Percentiles rank a stretch among this genome's conserved stretches.
These are phyloP conservation scores for Aureococcus anophagefferens DNA, from an alignment of 108 stramenopile genomes.

Conservation along the genomic window DNA sequence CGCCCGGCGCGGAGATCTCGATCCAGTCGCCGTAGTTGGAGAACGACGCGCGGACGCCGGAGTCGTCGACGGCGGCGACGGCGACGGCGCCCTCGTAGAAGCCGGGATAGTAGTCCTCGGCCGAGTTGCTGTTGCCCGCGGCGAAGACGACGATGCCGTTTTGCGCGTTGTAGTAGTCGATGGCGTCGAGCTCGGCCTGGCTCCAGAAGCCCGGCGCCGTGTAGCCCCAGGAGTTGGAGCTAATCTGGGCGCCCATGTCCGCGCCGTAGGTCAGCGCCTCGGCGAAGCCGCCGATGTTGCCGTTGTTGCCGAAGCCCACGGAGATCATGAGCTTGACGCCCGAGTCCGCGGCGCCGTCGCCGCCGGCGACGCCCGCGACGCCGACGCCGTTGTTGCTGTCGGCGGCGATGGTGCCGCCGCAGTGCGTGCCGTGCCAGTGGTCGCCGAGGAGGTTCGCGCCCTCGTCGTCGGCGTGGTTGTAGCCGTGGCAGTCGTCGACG, in stretches of 20 bases:
- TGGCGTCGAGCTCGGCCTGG: constrained; percentile 6
- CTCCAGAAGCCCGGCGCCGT: constrained; percentile 3
- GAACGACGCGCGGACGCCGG: constrained; percentile 8
- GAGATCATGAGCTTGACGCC: constrained; percentile 2
- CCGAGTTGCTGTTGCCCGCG: constrained; percentile 14
- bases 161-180: background rate
- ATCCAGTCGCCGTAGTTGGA: constrained; percentile 19
- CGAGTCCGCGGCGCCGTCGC: background rate
- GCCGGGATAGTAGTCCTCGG: constrained; percentile 14
- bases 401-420: constrained; percentile 18
- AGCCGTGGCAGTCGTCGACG: background rate
- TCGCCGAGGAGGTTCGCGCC: no score
- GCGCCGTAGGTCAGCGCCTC: background rate
- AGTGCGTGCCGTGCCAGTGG: constrained; percentile 24
- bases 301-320: background rate
- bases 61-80: constrained; percentile 11
- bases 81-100: constrained; percentile 1
- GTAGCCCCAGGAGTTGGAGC: background rate
- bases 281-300: background rate
- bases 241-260: background rate
- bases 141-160: constrained; percentile 18
- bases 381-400: constrained; percentile 11
- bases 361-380: constrained; percentile 7
- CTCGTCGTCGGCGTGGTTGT: background rate
- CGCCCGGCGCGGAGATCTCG: constrained; percentile 17